Evolutionary conservation across 768 basidiomycete species (phyloP), one percentile per base, ranked within the genome.

Genomic region (Hericium erinaceus): DNA sequence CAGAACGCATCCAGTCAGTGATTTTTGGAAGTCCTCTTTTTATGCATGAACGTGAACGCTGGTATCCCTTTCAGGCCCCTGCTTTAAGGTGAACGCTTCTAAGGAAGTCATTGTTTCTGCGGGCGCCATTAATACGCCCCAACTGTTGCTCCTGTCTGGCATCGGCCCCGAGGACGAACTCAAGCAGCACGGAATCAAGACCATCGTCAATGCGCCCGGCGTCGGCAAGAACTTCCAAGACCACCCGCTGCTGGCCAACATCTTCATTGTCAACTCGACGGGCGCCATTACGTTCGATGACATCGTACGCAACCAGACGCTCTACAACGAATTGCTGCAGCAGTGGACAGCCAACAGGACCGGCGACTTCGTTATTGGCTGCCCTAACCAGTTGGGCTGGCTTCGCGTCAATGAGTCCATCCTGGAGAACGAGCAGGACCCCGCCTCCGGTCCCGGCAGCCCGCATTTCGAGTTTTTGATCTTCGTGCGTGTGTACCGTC

Each of bases 341-440:
- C 49, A 57, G 28, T 57, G 56, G 56, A 22, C n/a, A 22, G 10
- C 15, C 13, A 26, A 20, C 9, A 16, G 41, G 33, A 57, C 56
- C 9, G 56, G 56, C 38, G 49, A 50, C 26, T 37, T 57, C 24
- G 50, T 52, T 2, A 20, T 57, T 16, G 50, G 50, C 7, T 28
- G 48, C 3, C 20, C 49, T 6, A 57, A 60, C 53, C 60, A 58
- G 39, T 50, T 56, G 18, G 49, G 37, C 44, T 57, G 56, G 51
- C 18, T 33, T 39, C 46, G 52, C 4, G 39, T 54, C 39, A 46
- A 52, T 22, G 9, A 15, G 37, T 38, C 52, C 46, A 49, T 54
- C 18, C 40, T 46, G 18, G 39, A 54, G 13, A 48, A 38, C 55
- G 18, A 26, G 41, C 38, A n/a, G n/a, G 50, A 57, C 39, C 44